Evolutionary conservation across 257 asterid genomes (phyloP).

Genomic region (Nyctanthes arbortristis): DNA sequence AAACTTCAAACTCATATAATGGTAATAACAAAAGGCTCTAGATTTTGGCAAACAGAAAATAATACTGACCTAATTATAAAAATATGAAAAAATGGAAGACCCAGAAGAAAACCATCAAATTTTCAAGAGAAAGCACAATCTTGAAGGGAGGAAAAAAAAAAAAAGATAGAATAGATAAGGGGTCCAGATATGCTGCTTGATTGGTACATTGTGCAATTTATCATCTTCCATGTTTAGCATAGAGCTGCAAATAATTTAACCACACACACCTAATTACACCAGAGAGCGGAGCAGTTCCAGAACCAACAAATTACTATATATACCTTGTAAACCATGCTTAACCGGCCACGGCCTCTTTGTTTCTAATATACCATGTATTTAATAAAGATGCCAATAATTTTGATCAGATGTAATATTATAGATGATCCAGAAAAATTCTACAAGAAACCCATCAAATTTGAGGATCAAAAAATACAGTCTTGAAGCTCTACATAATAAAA

Average conservation of each 20-base stretch:
- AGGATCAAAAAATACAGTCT: neutral
- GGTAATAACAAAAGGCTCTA: neutral
- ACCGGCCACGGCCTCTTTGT: neutral
- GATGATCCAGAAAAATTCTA: neutral
- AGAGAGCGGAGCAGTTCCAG: neutral
- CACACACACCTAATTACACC: neutral
- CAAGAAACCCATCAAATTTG: neutral
- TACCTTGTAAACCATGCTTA: neutral
- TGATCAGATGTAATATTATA: neutral
- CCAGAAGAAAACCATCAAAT: neutral
- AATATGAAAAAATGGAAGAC: neutral
- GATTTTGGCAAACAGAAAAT: neutral
- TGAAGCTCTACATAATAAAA: neutral
- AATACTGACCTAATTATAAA: neutral
- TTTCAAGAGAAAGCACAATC: neutral
- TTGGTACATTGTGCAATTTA: neutral
- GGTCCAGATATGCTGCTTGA: neutral
- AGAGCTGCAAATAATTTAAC: constrained; percentile 1
- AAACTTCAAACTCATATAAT: neutral
- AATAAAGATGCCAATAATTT: neutral
- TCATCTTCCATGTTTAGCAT: constrained; percentile 5
- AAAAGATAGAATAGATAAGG: neutral
- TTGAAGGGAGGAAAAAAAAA: no score
- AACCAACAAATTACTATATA: neutral
- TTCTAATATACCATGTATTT: neutral